Conservation (phyloP, 306 rosid genomes). For the Quercus cerris region DNA sequence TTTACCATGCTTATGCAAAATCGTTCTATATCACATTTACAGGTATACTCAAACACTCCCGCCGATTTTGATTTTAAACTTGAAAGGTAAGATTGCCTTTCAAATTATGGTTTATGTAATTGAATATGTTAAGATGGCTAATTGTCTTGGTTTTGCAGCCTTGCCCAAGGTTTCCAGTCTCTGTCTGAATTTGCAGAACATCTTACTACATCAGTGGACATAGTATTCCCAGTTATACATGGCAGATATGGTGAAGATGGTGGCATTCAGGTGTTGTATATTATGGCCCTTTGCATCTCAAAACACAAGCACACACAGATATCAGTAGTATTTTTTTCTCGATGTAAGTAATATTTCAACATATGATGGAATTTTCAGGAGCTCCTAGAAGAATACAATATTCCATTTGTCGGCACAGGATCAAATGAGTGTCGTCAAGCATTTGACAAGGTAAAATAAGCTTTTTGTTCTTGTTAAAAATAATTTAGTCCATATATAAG, state of each 20-base stretch:
- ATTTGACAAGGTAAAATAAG: constrained; percentile 74
- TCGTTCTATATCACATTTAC: constrained; percentile 1
- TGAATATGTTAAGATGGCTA: constrained; percentile 8
- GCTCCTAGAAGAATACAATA: constrained; percentile 67
- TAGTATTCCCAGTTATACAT: constrained; percentile 92
- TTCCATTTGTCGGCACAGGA: constrained; percentile 95
- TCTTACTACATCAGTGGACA: constrained; percentile 75
- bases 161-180: constrained; percentile 79
- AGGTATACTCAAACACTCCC: constrained; percentile 96
- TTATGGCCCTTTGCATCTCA: constrained; percentile 3
- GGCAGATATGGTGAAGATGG: constrained; percentile 98
- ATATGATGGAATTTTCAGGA: constrained; percentile 51
- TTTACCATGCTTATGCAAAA: constrained; percentile 9
- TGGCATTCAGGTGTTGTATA: constrained; percentile 70
- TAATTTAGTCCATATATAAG: background rate
- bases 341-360: constrained; percentile 13
- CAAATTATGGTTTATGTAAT: constrained; percentile 5
- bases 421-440: constrained; percentile 79
- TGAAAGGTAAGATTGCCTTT: constrained; percentile 51
- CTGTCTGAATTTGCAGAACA: constrained; percentile 72
- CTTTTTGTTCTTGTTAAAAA: constrained; percentile 6
- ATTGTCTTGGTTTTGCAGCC: constrained; percentile 53
- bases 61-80: constrained; percentile 97
- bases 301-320: background rate
- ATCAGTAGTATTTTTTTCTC: background rate